Conservation (phyloP, 257 asterid genomes). For the Lavandula angustifolia region DNA sequence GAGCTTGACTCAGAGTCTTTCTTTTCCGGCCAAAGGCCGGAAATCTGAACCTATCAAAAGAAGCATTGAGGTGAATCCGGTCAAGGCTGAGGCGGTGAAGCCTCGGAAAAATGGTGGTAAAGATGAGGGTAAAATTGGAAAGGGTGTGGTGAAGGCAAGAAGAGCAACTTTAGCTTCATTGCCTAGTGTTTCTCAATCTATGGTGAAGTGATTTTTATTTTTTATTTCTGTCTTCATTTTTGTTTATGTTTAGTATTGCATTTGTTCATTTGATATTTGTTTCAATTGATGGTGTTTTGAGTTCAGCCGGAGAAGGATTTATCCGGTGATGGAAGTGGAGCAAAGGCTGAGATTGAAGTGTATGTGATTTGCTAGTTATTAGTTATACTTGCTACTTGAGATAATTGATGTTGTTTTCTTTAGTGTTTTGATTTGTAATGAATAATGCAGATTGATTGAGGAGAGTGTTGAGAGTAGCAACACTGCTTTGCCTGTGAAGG, state of each 20-base stretch:
- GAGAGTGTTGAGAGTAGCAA: constrained; percentile 41
- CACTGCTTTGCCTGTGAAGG: constrained; percentile 33
- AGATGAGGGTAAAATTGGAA: constrained; percentile 37
- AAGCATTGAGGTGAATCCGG: constrained; percentile 45
- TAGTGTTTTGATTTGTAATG: constrained; percentile 6
- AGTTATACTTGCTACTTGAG: no score
- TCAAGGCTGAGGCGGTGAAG: constrained; percentile 40
- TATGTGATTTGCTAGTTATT: constrained; percentile 29
- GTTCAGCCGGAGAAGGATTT: constrained; percentile 49
- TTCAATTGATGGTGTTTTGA: background rate
- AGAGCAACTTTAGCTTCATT: constrained; percentile 47
- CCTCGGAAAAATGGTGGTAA: constrained; percentile 35
- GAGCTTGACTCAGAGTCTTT: constrained; percentile 54
- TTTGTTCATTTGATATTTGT: background rate
- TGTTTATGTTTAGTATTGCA: background rate
- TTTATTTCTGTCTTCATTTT: background rate
- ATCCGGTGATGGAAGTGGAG: constrained; percentile 37
- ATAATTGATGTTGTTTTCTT: background rate
- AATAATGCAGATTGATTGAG: constrained; percentile 42
- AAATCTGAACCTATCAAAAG: constrained; percentile 48
- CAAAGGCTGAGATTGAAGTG: constrained; percentile 41
- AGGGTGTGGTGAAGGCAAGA: constrained; percentile 33
- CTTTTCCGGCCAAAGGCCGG: constrained; percentile 54
- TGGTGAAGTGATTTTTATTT: constrained; percentile 26
- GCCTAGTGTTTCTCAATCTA: constrained; percentile 46